phyloP scores from a whole-genome alignment of 805 yeast genomes.

The Naumovozyma baii region DNA sequence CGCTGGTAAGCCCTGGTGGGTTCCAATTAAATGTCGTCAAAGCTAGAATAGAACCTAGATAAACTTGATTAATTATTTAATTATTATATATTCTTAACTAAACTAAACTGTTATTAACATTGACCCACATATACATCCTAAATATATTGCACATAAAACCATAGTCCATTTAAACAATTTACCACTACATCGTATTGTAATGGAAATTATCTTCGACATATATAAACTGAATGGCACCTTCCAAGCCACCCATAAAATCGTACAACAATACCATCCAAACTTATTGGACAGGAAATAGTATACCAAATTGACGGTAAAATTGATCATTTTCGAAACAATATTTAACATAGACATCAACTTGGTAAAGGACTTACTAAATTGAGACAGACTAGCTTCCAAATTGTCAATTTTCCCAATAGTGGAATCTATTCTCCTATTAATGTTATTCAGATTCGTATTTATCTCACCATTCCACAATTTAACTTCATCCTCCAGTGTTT shows the following conservation, averaged over 20 bases:
- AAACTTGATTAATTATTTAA: not conserved
- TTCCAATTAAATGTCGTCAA: constrained; percentile 2
- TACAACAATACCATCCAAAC: not conserved
- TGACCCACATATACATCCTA: constrained; percentile 9
- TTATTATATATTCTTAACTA: not conserved
- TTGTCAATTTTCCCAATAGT: constrained; percentile 1
- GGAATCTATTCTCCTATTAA: constrained; percentile 10
- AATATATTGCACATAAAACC: constrained; percentile 6
- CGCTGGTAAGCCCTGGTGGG: not conserved
- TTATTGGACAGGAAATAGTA: not conserved
- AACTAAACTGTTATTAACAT: constrained; percentile 3
- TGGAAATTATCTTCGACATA: no score
- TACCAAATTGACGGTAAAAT: not conserved
- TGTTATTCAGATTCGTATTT: constrained; percentile 6
- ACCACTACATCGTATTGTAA: not conserved
- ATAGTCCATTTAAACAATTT: constrained; percentile 6
- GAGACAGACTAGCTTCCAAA: not conserved
- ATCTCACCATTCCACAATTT: constrained; percentile 12
- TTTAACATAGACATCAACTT: not conserved
- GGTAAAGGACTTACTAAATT: not conserved
- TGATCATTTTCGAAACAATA: not conserved
- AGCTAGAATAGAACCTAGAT: not conserved
- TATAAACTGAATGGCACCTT: not conserved
- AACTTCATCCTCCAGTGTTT: constrained; percentile 8
- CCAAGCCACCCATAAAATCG: not conserved